phyloP scores from a whole-genome alignment of 768 basidiomycete genomes.

The Auriscalpium microsporum region DNA sequence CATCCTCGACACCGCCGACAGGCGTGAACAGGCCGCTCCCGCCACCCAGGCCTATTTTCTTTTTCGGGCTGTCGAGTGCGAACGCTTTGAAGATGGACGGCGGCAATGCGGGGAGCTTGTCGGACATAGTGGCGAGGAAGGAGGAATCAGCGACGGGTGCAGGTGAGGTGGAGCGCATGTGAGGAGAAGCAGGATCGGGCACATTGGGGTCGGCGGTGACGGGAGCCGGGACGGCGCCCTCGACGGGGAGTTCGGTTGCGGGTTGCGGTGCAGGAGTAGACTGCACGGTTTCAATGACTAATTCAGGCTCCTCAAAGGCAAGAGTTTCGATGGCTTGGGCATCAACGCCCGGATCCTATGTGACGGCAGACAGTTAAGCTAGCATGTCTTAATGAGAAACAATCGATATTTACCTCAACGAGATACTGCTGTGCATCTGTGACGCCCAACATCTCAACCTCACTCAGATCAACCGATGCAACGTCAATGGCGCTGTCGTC shows the following conservation, averaged over 20 bases:
- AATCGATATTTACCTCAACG: no score
- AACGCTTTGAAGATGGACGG: not conserved
- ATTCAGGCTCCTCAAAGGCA: no score
- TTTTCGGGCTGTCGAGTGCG: slow-evolving; percentile 1
- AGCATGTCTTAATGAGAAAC: no score
- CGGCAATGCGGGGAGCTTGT: slow-evolving; percentile 1
- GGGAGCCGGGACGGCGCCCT: slow-evolving; percentile 8
- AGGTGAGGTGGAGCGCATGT: not conserved
- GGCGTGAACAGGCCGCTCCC: slow-evolving; percentile 14
- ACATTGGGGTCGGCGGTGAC: slow-evolving; percentile 15
- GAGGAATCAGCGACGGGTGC: not conserved
- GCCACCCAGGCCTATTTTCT: not conserved
- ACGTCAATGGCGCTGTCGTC: not conserved
- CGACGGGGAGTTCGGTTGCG: no score
- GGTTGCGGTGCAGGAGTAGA: no score
- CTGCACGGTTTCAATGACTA: no score
- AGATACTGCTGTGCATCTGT: no score
- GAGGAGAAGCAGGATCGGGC: slow-evolving; percentile 10
- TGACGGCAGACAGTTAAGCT: no score
- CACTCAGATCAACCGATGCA: not conserved
- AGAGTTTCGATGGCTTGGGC: no score
- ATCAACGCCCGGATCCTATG: no score
- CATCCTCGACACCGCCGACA: slow-evolving; percentile 6
- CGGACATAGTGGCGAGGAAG: not conserved
- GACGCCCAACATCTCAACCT: not conserved